phyloP scores from a whole-genome alignment of 1,139 yeast genomes.

The Candida glucosophila region DNA sequence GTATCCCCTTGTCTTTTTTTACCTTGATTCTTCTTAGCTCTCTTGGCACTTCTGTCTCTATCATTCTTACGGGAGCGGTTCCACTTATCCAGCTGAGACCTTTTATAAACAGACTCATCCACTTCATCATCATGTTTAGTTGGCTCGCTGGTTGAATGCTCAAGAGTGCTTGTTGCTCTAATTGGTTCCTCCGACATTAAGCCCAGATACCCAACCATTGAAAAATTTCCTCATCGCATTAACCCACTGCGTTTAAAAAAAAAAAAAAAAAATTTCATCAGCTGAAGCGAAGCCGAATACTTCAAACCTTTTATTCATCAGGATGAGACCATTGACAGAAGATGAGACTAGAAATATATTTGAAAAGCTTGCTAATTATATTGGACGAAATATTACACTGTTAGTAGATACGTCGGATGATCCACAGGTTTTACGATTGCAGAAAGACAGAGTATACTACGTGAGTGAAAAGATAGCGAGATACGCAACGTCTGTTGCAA shows the following conservation, averaged over 20 bases:
- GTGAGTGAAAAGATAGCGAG: constrained; percentile 78
- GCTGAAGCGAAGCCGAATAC: no score
- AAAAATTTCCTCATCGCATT: no score
- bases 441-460: constrained; percentile 93
- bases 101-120: constrained; percentile 22
- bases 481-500: constrained; percentile 82
- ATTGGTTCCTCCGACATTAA: constrained; percentile 5
- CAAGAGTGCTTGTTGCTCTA: constrained; percentile 2
- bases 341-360: constrained; percentile 95
- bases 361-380: constrained; percentile 91
- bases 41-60: constrained; percentile 28
- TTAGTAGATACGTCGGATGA: constrained; percentile 82
- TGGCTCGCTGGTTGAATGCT: constrained; percentile 1
- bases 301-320: no score
- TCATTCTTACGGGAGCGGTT: constrained; percentile 24
- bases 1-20: constrained; percentile 20
- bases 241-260: no score
- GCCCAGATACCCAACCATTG: constrained; percentile 1
- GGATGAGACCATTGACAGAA: constrained; percentile 92
- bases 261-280: constrained; percentile 4
- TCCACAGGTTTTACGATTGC: constrained; percentile 91
- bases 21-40: constrained; percentile 14
- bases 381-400: constrained; percentile 87
- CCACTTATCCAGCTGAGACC: constrained; percentile 40
- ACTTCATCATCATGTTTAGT: constrained; percentile 10